phyloP scores from a whole-genome alignment of 805 yeast species.

The Pichia gijzeniarum region DNA sequence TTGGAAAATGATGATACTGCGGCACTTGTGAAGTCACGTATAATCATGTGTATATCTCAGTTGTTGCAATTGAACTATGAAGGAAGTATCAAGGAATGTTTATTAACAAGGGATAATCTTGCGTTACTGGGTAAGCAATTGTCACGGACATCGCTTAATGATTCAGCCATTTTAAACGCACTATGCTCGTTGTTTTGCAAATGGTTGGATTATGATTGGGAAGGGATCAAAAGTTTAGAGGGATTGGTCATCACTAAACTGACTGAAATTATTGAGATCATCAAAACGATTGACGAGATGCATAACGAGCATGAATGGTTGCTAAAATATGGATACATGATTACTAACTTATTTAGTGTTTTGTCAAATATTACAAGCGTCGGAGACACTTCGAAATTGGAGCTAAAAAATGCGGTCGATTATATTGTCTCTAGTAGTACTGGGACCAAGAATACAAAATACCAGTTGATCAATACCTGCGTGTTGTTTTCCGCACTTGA shows the following conservation, averaged over 20 bases:
- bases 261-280: not conserved
- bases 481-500: conserved; percentile 1
- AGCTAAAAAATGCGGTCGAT: not conserved
- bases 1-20: not conserved
- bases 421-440: not conserved
- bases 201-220: conserved; percentile 8
- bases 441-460: not conserved
- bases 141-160: not conserved
- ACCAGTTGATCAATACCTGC: conserved; percentile 2
- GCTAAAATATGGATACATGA: not conserved
- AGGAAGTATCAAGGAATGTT: not conserved
- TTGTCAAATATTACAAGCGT: not conserved
- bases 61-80: not conserved
- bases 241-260: conserved; percentile 2
- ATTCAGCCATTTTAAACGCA: not conserved
- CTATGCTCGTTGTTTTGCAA: conserved; percentile 1
- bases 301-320: conserved; percentile 4
- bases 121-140: conserved; percentile 1
- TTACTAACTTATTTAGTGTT: not conserved
- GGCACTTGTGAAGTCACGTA: not conserved
- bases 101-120: not conserved
- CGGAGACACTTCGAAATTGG: not conserved
- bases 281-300: not conserved
- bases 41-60: conserved; percentile 1
- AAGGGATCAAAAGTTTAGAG: conserved; percentile 1